Base-by-base conservation (phyloP, 768 basidiomycete species). In the Leccinum olivaceopallidum region DNA sequence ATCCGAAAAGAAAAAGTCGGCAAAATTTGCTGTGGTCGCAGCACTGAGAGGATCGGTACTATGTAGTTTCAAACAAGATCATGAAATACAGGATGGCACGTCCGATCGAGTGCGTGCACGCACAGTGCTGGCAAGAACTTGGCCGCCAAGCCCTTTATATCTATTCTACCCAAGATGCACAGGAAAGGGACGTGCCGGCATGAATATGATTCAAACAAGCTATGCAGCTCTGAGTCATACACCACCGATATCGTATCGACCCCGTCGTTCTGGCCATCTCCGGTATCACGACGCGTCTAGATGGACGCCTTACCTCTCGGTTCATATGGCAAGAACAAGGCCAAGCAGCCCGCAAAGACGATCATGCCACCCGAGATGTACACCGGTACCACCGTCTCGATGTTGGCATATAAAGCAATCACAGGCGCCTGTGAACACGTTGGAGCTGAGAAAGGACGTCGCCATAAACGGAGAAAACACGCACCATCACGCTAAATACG, bases 241-340 rank as follows among this genome's bases (percentile, higher is more conserved):
- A 5, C 13, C 30, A 57, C 14, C 55, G n/a, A 28, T 10, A 22
- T 32, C 51, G 3, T 3, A 57, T 39, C 28, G 39, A 42, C 37
- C 57, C 26, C 26, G 20, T 24, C 37, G 14, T 36, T 6, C 9
- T 56, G 24, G 12, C 18, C 16, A 30, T 14, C 39, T n/a, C 2
- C 8, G 36, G 53, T 42, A 39, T 47, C 22, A 6, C 36, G 30
- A 28, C n/a, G n/a, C 32, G 34, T 62, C 69, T 77, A 90, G 68
- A 89, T 82, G 53, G 87, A 86, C 32, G 85, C 85, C 66, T 83
- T 87, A n/a, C 90, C 90, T 65, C 85, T 75, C 0, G 89, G 85
- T 71, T 92, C 89, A 64, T 85, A 91, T 0, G 90, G 91, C 20
- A 93, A 73, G 0, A 88, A 66, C 32, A 90, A 69, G 2, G 87